Percentiles rank a stretch among this genome's conserved stretches.
These are phyloP conservation scores for Beauveria rudraprayagi DNA, from an alignment of 2,329 filamentous ascomycete genomes.

Conservation along the genomic window DNA sequence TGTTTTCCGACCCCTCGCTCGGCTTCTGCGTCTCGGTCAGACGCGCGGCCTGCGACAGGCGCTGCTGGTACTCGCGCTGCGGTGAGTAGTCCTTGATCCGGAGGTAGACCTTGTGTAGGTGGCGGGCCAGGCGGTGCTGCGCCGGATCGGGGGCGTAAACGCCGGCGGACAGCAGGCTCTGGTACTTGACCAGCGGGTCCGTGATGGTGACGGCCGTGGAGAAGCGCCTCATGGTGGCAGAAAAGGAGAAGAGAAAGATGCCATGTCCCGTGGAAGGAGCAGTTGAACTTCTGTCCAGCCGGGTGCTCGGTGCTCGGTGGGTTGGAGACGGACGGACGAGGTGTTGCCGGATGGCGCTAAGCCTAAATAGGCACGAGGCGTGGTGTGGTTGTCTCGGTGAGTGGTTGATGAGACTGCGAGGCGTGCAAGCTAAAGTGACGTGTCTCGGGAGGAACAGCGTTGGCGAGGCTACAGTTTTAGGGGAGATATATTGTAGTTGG, in stretches of 20 bases:
- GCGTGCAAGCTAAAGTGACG: too few relatives aligned
- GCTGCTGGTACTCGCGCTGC: slow-evolving; percentile 57
- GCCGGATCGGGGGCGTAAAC: slow-evolving; percentile 60
- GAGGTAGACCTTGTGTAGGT: slow-evolving; percentile 69
- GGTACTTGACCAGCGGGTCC: slow-evolving; percentile 71
- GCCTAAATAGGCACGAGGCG: neutral
- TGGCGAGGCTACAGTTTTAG: neutral
- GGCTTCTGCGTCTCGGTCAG: slow-evolving; percentile 28
- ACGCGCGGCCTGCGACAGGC: slow-evolving; percentile 52
- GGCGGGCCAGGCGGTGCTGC: slow-evolving; percentile 65
- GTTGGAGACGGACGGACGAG: neutral
- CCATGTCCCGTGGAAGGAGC: neutral
- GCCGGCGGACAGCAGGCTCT: slow-evolving; percentile 59
- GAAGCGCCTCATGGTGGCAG: slow-evolving; percentile 24
- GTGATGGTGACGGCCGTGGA: slow-evolving; percentile 51
- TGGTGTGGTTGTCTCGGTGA: neutral
- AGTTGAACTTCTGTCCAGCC: neutral
- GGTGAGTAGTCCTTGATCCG: slow-evolving; percentile 73
- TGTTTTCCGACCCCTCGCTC: slow-evolving; percentile 22
- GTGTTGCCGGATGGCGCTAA: neutral
- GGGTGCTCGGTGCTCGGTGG: neutral
- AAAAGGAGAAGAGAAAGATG: neutral
- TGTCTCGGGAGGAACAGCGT: too few relatives aligned
- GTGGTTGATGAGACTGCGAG: neutral
- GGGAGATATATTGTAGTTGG: neutral